phyloP scores from a whole-genome alignment of 257 asterid genomes.

The Asclepias syriaca region DNA sequence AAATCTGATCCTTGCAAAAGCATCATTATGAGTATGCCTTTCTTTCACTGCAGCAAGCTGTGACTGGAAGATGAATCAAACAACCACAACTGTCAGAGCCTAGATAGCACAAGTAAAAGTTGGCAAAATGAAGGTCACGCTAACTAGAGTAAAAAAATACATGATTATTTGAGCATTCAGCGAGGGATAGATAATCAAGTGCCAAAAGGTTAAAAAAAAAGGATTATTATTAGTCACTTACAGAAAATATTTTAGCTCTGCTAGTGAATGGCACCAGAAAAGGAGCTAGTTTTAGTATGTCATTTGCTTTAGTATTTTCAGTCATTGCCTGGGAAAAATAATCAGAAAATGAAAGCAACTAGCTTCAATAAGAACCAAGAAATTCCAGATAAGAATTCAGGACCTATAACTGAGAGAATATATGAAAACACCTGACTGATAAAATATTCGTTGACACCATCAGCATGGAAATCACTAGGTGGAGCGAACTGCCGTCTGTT shows the following conservation, averaged over 20 bases:
- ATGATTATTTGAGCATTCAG: neutral
- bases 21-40: slow-evolving; percentile 46
- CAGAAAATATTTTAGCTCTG: slow-evolving; percentile 88
- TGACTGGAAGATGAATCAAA: slow-evolving; percentile 43
- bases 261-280: slow-evolving; percentile 94
- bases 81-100: slow-evolving; percentile 5
- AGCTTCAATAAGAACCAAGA: slow-evolving; percentile 9
- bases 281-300: slow-evolving; percentile 87
- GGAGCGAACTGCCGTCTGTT: slow-evolving; percentile 82
- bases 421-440: slow-evolving; percentile 62
- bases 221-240: slow-evolving; percentile 38
- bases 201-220: slow-evolving; percentile 12
- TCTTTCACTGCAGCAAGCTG: slow-evolving; percentile 65
- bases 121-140: neutral
- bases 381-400: neutral
- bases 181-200: neutral
- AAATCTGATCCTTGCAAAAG: slow-evolving; percentile 60
- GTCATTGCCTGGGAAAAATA: slow-evolving; percentile 57
- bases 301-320: slow-evolving; percentile 77
- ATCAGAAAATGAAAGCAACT: slow-evolving; percentile 10
- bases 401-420: slow-evolving; percentile 7
- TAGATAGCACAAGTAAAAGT: neutral
- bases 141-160: neutral
- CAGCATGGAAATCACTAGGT: slow-evolving; percentile 92
- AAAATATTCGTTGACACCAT: slow-evolving; percentile 80